Conservation (phyloP, 2,329 filamentous ascomycete genomes). For the Colletotrichum paranaense region DNA sequence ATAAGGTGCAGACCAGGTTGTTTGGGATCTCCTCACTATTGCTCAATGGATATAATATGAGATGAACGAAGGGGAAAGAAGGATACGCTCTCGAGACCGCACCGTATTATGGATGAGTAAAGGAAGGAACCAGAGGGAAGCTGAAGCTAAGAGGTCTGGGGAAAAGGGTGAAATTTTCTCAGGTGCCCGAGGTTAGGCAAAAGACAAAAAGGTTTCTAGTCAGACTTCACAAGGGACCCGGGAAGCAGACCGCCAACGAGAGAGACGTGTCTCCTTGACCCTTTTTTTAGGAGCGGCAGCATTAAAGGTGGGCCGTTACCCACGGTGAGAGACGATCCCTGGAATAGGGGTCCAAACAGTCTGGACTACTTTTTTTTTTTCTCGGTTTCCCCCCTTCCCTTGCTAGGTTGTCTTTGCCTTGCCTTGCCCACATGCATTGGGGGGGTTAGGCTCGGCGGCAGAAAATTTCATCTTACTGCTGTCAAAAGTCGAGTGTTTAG, state of each 20-base stretch:
- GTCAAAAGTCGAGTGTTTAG: constrained; percentile 21
- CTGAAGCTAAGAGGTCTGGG: not conserved
- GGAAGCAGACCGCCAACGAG: constrained; percentile 20
- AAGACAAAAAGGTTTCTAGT: not conserved
- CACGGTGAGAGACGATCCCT: constrained; percentile 19
- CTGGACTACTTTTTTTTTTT: not conserved
- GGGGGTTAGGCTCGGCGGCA: constrained; percentile 3
- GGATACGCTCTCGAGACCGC: not conserved
- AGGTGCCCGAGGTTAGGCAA: constrained; percentile 21
- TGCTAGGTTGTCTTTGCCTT: not conserved
- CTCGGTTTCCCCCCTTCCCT: not conserved
- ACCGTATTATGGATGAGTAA: not conserved
- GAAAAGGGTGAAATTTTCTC: constrained; percentile 16
- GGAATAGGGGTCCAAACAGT: constrained; percentile 33
- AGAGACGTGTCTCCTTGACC: constrained; percentile 26
- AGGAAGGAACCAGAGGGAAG: not conserved
- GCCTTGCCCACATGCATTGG: constrained; percentile 10
- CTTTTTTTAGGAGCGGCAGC: constrained; percentile 19
- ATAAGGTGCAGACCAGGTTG: not conserved
- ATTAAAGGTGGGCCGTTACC: constrained; percentile 11
- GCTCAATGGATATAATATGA: constrained; percentile 18
- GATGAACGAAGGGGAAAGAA: constrained; percentile 13
- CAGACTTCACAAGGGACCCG: not conserved
- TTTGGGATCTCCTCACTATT: not conserved
- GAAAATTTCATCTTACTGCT: constrained; percentile 14